Evolutionary conservation across 208 protist species (phyloP).

Genomic region (Trypanosoma scelopori): DNA sequence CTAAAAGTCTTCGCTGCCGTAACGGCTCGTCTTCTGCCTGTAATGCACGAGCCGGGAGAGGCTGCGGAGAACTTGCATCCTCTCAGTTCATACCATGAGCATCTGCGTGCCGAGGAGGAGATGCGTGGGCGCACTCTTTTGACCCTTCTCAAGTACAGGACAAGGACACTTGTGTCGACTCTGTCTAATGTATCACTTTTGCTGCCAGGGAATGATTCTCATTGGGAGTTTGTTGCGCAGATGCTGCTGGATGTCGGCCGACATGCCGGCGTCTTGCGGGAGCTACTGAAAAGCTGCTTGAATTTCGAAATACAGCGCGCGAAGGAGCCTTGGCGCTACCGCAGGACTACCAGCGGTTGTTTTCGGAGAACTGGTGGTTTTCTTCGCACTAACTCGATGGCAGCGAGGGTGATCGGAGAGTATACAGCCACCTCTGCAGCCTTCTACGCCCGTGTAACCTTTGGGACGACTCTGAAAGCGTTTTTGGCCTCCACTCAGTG

Average conservation of each 20-base stretch:
- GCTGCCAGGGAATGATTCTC: slow-evolving; percentile 6
- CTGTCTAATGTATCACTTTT: slow-evolving; percentile 14
- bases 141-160: slow-evolving; percentile 1
- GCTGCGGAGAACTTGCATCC: neutral
- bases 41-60: neutral
- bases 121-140: slow-evolving; percentile 9
- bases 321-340: neutral
- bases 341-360: neutral
- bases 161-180: slow-evolving; percentile 4
- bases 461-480: neutral
- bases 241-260: neutral
- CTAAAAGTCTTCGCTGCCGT: neutral
- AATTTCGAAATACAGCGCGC: slow-evolving; percentile 9
- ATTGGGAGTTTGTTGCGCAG: slow-evolving; percentile 4
- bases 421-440: slow-evolving; percentile 7
- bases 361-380: slow-evolving; percentile 16
- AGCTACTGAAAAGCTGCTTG: slow-evolving; percentile 8
- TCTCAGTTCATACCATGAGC: slow-evolving; percentile 11
- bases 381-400: slow-evolving; percentile 17
- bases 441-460: neutral
- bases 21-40: slow-evolving; percentile 2
- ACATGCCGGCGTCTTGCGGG: neutral
- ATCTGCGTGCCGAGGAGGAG: slow-evolving; percentile 7
- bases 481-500: neutral
- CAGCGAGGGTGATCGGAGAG: neutral